Percentiles rank a stretch among this genome's conserved stretches.
These are phyloP conservation scores for Cladophialophora psammophila DNA, from an alignment of 2,329 filamentous ascomycete genomes.

Conservation along the genomic window DNA sequence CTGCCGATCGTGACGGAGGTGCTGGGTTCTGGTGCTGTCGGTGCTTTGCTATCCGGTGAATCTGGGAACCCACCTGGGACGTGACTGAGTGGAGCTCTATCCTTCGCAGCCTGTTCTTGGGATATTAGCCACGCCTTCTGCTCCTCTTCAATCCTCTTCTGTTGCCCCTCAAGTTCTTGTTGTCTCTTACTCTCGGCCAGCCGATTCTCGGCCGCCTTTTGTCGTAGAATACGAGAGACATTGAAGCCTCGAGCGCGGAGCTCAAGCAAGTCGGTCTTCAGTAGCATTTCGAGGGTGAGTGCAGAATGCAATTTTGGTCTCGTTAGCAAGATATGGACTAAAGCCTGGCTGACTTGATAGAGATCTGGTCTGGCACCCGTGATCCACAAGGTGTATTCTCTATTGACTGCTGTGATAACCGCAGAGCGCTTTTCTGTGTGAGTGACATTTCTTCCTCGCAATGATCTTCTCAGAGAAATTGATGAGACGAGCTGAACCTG, in stretches of 20 bases:
- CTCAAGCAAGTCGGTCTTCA: conserved; percentile 83
- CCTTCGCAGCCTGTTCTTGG: conserved; percentile 45
- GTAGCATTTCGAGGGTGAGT: conserved; percentile 87
- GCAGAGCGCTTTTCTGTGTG: conserved; percentile 79
- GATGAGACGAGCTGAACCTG: conserved; percentile 78
- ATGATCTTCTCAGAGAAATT: conserved; percentile 77
- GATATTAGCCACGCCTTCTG: conserved; percentile 58
- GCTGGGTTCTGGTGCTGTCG: conserved; percentile 41
- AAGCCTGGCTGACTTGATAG: conserved; percentile 88
- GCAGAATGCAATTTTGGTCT: conserved; percentile 88
- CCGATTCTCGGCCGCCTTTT: conserved; percentile 84
- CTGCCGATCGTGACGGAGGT: conserved; percentile 34
- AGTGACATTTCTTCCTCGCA: conserved; percentile 72
- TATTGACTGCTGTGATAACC: conserved; percentile 65
- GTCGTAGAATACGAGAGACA: conserved; percentile 88
- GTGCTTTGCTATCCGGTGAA: conserved; percentile 57
- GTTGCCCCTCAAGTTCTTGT: conserved; percentile 75
- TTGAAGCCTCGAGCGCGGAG: conserved; percentile 91
- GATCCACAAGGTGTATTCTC: conserved; percentile 75
- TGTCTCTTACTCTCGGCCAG: conserved; percentile 84
- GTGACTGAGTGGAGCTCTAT: conserved; percentile 45
- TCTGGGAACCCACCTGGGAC: conserved; percentile 81
- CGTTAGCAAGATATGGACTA: conserved; percentile 80
- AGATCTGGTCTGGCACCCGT: conserved; percentile 76
- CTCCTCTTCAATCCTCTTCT: conserved; percentile 70